Evolutionary conservation across 2,329 filamentous ascomycete species (phyloP).

Genomic region (Paramyrothecium sp.): DNA sequence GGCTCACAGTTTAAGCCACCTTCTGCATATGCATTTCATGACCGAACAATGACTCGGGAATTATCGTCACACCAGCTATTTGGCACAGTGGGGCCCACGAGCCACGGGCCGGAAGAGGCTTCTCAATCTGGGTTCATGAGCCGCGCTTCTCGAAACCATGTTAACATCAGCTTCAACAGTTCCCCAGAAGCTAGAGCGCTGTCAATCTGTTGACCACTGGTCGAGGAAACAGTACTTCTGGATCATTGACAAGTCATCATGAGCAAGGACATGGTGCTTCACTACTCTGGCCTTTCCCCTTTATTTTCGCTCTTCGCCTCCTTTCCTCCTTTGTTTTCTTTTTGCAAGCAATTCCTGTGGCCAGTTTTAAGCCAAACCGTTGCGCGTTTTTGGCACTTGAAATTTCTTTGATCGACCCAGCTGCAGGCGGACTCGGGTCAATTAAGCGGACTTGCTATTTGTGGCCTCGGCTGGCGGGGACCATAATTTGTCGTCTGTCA

Average conservation of each 20-base stretch:
- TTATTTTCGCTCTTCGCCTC: too few relatives aligned
- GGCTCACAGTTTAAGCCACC: background rate
- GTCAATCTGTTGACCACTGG: too few relatives aligned
- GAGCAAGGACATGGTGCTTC: too few relatives aligned
- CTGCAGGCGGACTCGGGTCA: background rate
- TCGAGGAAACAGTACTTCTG: too few relatives aligned
- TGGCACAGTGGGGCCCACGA: background rate
- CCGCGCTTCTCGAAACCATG: background rate
- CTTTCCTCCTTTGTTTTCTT: too few relatives aligned
- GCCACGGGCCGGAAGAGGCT: background rate
- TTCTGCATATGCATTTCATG: background rate
- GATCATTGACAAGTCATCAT: too few relatives aligned
- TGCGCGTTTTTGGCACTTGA: too few relatives aligned
- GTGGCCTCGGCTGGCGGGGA: background rate
- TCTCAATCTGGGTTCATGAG: background rate
- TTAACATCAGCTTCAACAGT: background rate
- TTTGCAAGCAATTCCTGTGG: too few relatives aligned
- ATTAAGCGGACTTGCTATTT: background rate
- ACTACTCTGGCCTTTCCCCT: too few relatives aligned
- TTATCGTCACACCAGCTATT: background rate
- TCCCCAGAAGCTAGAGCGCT: too few relatives aligned
- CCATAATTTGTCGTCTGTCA: background rate
- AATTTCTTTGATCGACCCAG: background rate
- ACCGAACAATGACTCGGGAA: background rate
- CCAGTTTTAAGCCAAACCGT: too few relatives aligned